These are phyloP conservation scores for Phytophthora tentaculata DNA, from an alignment of 352 stramenopile genomes.

Conservation along the genomic window DNA sequence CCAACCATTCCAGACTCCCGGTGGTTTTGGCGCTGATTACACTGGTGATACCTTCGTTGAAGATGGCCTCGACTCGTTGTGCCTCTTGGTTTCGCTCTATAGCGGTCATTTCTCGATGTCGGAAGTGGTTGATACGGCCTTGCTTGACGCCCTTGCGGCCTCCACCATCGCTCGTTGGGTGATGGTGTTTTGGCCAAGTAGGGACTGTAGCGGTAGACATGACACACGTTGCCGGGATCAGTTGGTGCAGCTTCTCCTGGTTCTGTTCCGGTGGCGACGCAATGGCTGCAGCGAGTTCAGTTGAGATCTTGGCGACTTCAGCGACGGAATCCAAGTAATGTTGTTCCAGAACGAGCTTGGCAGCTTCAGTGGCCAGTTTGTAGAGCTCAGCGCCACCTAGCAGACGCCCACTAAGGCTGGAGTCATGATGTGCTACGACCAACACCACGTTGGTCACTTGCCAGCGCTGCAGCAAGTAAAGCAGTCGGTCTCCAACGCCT, in stretches of 20 bases:
- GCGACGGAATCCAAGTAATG: constrained; percentile 65
- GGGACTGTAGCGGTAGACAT: constrained; percentile 66
- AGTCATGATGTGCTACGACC: constrained; percentile 66
- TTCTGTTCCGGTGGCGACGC: constrained; percentile 13
- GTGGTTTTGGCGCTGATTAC: constrained; percentile 25
- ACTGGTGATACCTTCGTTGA: constrained; percentile 25
- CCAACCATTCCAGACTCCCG: constrained; percentile 63
- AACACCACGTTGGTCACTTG: constrained; percentile 79
- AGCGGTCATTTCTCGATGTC: constrained; percentile 33
- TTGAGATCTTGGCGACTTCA: constrained; percentile 55
- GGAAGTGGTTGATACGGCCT: constrained; percentile 76
- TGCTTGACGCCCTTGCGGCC: constrained; percentile 58
- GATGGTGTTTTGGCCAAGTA: constrained; percentile 64
- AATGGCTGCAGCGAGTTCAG: constrained; percentile 11
- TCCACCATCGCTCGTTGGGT: constrained; percentile 60
- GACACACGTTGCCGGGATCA: constrained; percentile 42
- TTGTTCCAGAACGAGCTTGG: constrained; percentile 78
- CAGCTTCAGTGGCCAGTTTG: constrained; percentile 70
- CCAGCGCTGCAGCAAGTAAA: constrained; percentile 86
- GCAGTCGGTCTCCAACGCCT: constrained; percentile 71
- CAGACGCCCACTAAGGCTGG: constrained; percentile 61
- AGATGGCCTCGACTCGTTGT: constrained; percentile 7
- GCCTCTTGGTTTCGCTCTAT: constrained; percentile 40
- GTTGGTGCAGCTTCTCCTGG: constrained; percentile 32
- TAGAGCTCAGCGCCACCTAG: constrained; percentile 72